Conservation (phyloP, 371 early-diverging fungal species). For the Mucor mucedo region DNA sequence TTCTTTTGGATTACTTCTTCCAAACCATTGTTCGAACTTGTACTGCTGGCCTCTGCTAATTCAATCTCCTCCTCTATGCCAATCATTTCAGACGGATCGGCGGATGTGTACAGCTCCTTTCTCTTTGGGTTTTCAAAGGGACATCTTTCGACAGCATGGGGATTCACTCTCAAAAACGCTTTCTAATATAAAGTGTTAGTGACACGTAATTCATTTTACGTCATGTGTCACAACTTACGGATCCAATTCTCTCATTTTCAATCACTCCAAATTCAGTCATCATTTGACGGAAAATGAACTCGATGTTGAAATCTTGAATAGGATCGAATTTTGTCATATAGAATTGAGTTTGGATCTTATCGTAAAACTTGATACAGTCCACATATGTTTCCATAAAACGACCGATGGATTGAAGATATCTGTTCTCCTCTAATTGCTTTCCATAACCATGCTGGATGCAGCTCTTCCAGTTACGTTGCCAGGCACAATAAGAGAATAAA, state of each 20-base stretch:
- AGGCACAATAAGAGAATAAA: constrained; percentile 42
- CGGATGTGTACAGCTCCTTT: constrained; percentile 29
- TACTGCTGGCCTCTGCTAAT: not conserved
- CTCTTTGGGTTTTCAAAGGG: constrained; percentile 41
- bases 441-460: constrained; percentile 32
- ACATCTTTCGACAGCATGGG: constrained; percentile 27
- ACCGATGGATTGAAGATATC: constrained; percentile 29
- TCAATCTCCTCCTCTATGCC: constrained; percentile 11
- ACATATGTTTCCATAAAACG: constrained; percentile 43
- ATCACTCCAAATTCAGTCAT: constrained; percentile 51
- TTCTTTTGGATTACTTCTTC: constrained; percentile 61
- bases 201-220: too few relatives aligned
- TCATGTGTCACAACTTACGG: constrained; percentile 30
- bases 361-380: constrained; percentile 54
- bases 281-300: constrained; percentile 63
- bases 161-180: constrained; percentile 43
- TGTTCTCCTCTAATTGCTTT: constrained; percentile 30
- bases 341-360: constrained; percentile 52
- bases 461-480: constrained; percentile 38
- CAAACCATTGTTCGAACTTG: not conserved
- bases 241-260: constrained; percentile 64
- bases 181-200: constrained; percentile 19
- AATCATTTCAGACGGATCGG: constrained; percentile 42
- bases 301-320: constrained; percentile 56
- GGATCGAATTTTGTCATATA: constrained; percentile 61